Base-by-base conservation (phyloP, 352 stramenopile genomes). In the Phytophthora syringae region DNA sequence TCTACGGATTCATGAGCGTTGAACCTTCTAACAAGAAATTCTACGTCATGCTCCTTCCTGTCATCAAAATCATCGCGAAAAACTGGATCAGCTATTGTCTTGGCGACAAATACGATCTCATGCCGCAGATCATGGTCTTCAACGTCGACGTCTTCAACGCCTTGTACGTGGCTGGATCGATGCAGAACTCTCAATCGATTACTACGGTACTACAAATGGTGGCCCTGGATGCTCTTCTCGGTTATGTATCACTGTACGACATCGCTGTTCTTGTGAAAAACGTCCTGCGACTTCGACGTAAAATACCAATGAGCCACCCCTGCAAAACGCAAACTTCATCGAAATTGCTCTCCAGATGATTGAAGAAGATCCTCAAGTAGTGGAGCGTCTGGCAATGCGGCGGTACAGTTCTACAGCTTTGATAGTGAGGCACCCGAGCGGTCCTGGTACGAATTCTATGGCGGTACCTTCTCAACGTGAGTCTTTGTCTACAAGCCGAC, bases 111-210 rank as follows among this genome's bases (percentile, higher is more conserved):
- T 42, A 64, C 11, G 69, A 80, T 36, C 20, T 64, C 7, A 77
- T 74, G 43, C 62, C 74, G 1, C 60, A 86, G 52, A 67, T 77
- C 2, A 67, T 83, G 18, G 70, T 82, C 11, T 80, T 86, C 66
- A 81, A 86, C 20, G 65, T 78, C 32, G 72, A 86, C 36, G 49
- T 86, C 11, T 82, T 82, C 60, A 76, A 83, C 42, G 45, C 77
- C 24, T 43, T 86, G 0, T 86, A 66, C 20, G 63, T 83, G 12
- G 47, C 77, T 0, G 65, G 65, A 24, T 79, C 66, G 12, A 80
- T 86, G 74, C 65, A 79, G 28, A 76, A 62, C 27, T 58, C 74
- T 1, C 65, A 63, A 18, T 76, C 64, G 0, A 56, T 64, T 5
- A 50, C 24, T 5, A 77, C 71, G 4, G 60, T 65, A 11, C 18